These are phyloP conservation scores for Pleurotus platypus DNA, from an alignment of 768 basidiomycete genomes.

Conservation along the genomic window DNA sequence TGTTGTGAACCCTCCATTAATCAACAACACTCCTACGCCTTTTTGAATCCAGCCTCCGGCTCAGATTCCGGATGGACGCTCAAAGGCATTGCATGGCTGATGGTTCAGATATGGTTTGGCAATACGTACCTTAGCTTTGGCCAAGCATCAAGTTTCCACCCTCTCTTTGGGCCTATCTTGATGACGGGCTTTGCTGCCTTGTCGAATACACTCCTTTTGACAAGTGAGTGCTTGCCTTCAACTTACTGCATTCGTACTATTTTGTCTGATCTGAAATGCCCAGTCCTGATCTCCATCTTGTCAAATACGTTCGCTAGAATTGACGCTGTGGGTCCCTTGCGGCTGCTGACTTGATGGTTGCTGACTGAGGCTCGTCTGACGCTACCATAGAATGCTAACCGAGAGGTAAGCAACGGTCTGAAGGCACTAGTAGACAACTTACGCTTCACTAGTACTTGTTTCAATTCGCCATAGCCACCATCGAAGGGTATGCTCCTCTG, in stretches of 20 bases:
- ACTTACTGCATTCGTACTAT: background rate
- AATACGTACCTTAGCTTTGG: conserved; percentile 62
- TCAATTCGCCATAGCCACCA: conserved; percentile 81
- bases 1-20: conserved; percentile 17
- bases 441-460: conserved; percentile 69
- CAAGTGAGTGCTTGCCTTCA: conserved; percentile 51
- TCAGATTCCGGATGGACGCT: conserved; percentile 25
- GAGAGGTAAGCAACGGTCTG: conserved; percentile 31
- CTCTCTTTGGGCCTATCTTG: conserved; percentile 70
- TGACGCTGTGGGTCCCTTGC: conserved; percentile 43
- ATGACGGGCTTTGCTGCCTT: conserved; percentile 81
- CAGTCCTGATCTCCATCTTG: conserved; percentile 82
- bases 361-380: background rate
- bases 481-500: conserved; percentile 66
- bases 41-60: conserved; percentile 11
- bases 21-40: conserved; percentile 17
- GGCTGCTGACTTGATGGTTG: background rate
- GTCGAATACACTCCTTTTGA: conserved; percentile 74
- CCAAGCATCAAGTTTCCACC: conserved; percentile 58
- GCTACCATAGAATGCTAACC: conserved; percentile 37
- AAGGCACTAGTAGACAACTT: conserved; percentile 28
- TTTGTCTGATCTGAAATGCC: background rate
- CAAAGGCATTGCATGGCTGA: conserved; percentile 72
- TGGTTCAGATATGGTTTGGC: conserved; percentile 87
- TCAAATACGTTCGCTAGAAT: conserved; percentile 89